These are phyloP conservation scores for Fusarium sp. DNA, from an alignment of 2,329 filamentous ascomycete genomes.

Conservation along the genomic window DNA sequence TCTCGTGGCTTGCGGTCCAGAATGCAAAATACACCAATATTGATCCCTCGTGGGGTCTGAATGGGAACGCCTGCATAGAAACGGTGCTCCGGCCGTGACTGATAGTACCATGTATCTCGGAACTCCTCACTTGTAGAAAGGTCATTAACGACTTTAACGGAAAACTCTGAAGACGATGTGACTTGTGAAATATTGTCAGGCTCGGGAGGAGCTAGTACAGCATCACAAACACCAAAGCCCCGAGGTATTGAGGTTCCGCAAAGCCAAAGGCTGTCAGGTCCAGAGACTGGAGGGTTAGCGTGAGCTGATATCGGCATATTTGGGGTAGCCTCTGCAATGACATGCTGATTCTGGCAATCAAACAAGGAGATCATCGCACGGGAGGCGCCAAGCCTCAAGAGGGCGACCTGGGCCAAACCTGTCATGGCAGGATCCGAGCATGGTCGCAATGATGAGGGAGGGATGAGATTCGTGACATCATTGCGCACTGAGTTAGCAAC, in stretches of 20 bases:
- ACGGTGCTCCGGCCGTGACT: slow-evolving; percentile 35
- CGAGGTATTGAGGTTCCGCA: slow-evolving; percentile 50
- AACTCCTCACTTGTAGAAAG: slow-evolving; percentile 47
- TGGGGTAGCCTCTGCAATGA: slow-evolving; percentile 63
- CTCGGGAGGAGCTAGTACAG: slow-evolving; percentile 28
- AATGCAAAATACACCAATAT: slow-evolving; percentile 56
- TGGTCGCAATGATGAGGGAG: slow-evolving; percentile 42
- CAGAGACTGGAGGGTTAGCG: slow-evolving; percentile 32
- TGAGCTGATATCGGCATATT: slow-evolving; percentile 50
- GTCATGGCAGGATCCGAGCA: slow-evolving; percentile 57
- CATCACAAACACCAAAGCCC: slow-evolving; percentile 45
- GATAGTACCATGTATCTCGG: slow-evolving; percentile 37
- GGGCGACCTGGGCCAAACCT: slow-evolving; percentile 62
- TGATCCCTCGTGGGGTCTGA: slow-evolving; percentile 52
- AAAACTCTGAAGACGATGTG: slow-evolving; percentile 27
- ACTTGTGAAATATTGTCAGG: neutral
- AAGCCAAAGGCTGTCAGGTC: slow-evolving; percentile 42
- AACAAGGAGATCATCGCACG: slow-evolving; percentile 63
- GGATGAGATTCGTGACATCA: slow-evolving; percentile 34
- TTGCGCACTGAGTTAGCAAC: slow-evolving; percentile 38
- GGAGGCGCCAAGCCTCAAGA: slow-evolving; percentile 55
- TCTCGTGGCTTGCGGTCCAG: slow-evolving; percentile 30
- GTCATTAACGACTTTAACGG: slow-evolving; percentile 51
- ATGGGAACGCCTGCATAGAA: slow-evolving; percentile 59
- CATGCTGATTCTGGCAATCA: slow-evolving; percentile 58